phyloP scores from a whole-genome alignment of 306 rosid species.

The Comarum palustre region DNA sequence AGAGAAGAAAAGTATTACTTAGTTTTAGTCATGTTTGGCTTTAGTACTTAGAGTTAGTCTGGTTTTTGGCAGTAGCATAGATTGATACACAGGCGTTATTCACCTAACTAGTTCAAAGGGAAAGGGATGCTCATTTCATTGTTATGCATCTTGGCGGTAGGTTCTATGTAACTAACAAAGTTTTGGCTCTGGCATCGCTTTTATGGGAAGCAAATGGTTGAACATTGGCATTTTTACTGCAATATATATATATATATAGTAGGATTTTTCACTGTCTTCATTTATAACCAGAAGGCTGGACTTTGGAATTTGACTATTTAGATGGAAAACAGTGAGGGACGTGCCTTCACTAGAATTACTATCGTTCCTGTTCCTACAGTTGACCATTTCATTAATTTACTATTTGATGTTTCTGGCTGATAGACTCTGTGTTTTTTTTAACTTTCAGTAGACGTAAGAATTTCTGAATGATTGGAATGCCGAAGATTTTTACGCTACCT shows the following conservation, averaged over 20 bases:
- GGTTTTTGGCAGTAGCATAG: neutral
- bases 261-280: neutral
- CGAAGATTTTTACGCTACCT: neutral
- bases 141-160: neutral
- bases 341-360: neutral
- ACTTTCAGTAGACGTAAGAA: neutral
- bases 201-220: neutral
- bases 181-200: neutral
- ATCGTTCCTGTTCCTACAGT: neutral
- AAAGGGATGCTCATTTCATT: neutral
- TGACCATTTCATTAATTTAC: neutral
- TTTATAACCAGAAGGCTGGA: neutral
- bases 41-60: neutral
- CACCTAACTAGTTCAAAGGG: conserved; percentile 7
- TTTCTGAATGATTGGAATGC: neutral
- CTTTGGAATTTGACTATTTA: neutral
- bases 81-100: conserved; percentile 1
- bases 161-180: conserved; percentile 5
- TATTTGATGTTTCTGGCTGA: neutral
- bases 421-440: neutral
- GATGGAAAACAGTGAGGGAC: neutral
- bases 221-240: neutral
- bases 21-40: neutral
- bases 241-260: neutral
- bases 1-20: neutral